Conservation (phyloP, 176 grass and related monocot genomes). For the Melocanna baccifera region DNA sequence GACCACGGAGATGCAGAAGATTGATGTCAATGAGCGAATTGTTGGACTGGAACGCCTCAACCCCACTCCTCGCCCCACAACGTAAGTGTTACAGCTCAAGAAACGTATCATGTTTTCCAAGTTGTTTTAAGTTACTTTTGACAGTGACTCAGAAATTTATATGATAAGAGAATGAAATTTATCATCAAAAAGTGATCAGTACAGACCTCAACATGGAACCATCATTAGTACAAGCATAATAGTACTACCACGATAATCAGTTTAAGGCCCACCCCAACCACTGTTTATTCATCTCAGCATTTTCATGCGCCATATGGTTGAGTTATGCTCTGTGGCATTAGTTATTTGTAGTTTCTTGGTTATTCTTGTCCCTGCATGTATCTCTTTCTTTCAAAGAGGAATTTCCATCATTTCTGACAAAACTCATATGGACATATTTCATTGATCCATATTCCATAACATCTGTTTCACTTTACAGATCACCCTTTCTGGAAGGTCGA, state of each 20-base stretch:
- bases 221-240: background rate
- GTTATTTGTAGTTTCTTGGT: background rate
- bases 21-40: slow-evolving; percentile 88
- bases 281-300: background rate
- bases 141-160: background rate
- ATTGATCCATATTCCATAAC: background rate
- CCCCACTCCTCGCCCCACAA: slow-evolving; percentile 76
- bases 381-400: background rate
- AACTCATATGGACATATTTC: background rate
- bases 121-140: background rate
- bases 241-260: background rate
- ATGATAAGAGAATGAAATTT: background rate
- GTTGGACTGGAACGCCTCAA: slow-evolving; percentile 88
- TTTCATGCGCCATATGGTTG: background rate
- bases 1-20: slow-evolving; percentile 85
- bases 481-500: slow-evolving; percentile 84
- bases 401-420: background rate
- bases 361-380: background rate
- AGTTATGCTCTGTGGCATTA: background rate
- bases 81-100: slow-evolving; percentile 37
- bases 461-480: slow-evolving; percentile 48
- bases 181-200: background rate
- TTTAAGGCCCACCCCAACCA: background rate
- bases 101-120: background rate
- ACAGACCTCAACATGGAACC: background rate